Evolutionary conservation across 768 basidiomycete genomes (phyloP), one percentile per base, ranked within the genome.

Genomic region (Suillus fuscotomentosus): DNA sequence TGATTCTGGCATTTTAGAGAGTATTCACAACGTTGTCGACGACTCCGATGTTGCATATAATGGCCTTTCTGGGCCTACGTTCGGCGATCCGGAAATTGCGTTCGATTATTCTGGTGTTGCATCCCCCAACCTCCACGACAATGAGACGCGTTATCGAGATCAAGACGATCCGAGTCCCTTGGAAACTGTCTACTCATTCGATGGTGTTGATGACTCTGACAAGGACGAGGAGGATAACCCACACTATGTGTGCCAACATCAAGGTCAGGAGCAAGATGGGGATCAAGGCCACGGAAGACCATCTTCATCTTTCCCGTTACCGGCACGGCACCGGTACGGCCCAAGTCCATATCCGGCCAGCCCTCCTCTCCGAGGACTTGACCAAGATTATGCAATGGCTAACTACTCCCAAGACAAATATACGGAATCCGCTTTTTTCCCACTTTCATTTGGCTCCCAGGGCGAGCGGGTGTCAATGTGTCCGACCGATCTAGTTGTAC

Each of bases 71-170:
- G 27, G 48, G 6, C 41, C 48, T 61, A 36, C 27, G 14, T 64
- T 75, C 15, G 63, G 70, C 31, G 68, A 66, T 55, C 67, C 68
- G 1, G 65, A 66, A 45, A 60, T 67, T 54, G 71, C 64, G 24
- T 63, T 67, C 24, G 7, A 63, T 31, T 65, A 75, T 68, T 75
- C 74, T 15, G 73, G 72, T 13, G 65, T 75, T 43, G 68, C 66
- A 7, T 60, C 72, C 38, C 59, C 59, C 27, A n/a, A 31, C 34
- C 7, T 41, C 54, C 4, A 9, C 31, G n/a, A 60, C 27, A 14
- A 62, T n/a, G 36, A 36, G 8, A 17, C 36, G 2, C 20, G 7
- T 22, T 36, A 62, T 56, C 31, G 15, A 31, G 57, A 61, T 36
- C 56, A 11, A 60, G 22, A 60, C 34, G n/a, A 20, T 6, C 24